Evolutionary conservation across 495 filamentous ascomycete species (phyloP).

Genomic region (Aspergillus panamensis): DNA sequence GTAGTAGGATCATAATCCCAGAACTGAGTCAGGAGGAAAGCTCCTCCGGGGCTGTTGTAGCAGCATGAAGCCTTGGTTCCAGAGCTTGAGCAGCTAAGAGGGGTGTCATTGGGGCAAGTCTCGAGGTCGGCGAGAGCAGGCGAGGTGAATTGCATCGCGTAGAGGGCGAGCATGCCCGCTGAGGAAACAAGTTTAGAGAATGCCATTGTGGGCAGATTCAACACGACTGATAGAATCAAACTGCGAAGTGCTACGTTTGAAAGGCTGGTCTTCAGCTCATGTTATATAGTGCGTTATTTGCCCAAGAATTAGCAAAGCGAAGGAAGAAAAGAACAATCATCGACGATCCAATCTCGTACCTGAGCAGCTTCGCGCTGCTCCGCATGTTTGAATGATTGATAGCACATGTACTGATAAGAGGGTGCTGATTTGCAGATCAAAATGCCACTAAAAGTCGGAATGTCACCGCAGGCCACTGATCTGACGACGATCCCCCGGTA

Average conservation of each 20-base stretch:
- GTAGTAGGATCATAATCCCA: constrained; percentile 68
- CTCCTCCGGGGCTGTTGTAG: constrained; percentile 70
- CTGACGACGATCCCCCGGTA: constrained; percentile 15
- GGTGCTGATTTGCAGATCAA: constrained; percentile 30
- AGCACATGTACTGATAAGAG: constrained; percentile 37
- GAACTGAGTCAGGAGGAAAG: constrained; percentile 74
- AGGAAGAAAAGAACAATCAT: constrained; percentile 2
- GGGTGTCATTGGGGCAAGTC: constrained; percentile 29
- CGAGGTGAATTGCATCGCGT: constrained; percentile 21
- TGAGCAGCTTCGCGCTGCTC: constrained; percentile 4
- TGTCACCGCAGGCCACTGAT: constrained; percentile 1
- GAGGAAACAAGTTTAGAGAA: constrained; percentile 17
- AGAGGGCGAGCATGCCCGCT: constrained; percentile 30
- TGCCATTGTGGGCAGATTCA: constrained; percentile 18
- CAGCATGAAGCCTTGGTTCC: constrained; percentile 56
- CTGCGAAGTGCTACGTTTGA: neutral
- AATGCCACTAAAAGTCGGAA: constrained; percentile 12
- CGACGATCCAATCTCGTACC: constrained; percentile 4
- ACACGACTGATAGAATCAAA: neutral
- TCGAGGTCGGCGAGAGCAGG: constrained; percentile 24
- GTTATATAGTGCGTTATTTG: constrained; percentile 9
- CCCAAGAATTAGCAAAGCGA: neutral
- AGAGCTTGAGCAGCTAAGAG: constrained; percentile 40
- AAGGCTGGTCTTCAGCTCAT: neutral
- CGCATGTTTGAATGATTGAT: constrained; percentile 16